Base-by-base conservation (phyloP, 306 rosid genomes). In the Sphenostylis stenocarpa region DNA sequence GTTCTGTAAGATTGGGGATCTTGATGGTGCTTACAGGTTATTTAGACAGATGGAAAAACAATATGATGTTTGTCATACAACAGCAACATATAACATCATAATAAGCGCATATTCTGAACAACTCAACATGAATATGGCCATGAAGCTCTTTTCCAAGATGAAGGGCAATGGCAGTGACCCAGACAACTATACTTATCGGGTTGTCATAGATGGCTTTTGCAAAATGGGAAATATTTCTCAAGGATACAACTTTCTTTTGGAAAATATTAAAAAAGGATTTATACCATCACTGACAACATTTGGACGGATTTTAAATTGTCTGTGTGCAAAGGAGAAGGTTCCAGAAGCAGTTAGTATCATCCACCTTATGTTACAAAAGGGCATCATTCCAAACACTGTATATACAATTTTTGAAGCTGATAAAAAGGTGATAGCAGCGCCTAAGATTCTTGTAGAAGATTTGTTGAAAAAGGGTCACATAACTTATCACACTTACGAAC, bases 361-460 rank as follows among this genome's bases (percentile, higher is more conserved):
- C 77, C 86, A 82, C 83, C 90, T 90, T 70, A 91, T 94, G 98
- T 86, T 94, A 73, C 73, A 48, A 65, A 87, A 89, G 66, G 95
- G 84, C 77, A 87, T 91, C 55, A 89, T 91, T 70, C 97, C 96
- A 23, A 93, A 91, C 68, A 83, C 77, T 68, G 98, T 91, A 23
- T 72, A 85, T 85, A 77, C 94, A 73, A 90, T 94, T 63, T 91
- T 91, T 74, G 93, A 87, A 77, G 88, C 89, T 77, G 96, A 89
- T 77, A 94, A 94, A 85, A 91, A 78, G 85, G 90, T 76, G 67
- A 80, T 90, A 65, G 98, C 96, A 6, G 95, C 97, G 6, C 98
- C 98, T 48, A 94, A 94, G 87, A 91, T 91, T 86, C 87, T 94
- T 71, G 93, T 94, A 24, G 95, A 94, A 88, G 82, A 90, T 68